Evolutionary conservation across 208 protist genomes (phyloP), one percentile per base, ranked within the genome.

Genomic region (Porcisia deanei): DNA sequence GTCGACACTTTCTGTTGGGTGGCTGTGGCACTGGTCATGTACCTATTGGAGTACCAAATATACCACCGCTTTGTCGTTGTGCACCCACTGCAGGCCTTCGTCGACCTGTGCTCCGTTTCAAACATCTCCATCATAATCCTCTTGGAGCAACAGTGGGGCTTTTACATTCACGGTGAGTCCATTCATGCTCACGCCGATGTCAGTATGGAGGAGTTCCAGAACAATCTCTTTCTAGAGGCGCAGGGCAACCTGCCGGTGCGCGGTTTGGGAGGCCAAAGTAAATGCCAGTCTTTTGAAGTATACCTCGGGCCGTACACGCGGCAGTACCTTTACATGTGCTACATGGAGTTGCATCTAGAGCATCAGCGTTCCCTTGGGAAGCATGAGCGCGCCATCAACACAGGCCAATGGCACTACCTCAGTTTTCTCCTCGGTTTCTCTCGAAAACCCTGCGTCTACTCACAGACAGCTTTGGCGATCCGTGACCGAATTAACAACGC

Each of bases 121-220:
- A 98, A 98, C 81, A 91, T 98, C 61, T 96, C 90, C 53, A 81
- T 98, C 63, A 87, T 98, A 65, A 86, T 97, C 45, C 74, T 97
- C 49, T 76, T 89, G 54, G 94, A 98, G 81, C 79, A 81, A 25
- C 80, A 92, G 73, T 96, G 83, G 71, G 94, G 94, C 3, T 98
- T 92, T 71, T 98, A 98, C 84, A 92, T 98, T 52, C 94, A 98
- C 75, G 95, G 94, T 57, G 89, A 97, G 74, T 96, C 91, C 47
- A 91, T 97, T 68, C 88, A 97, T 80, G 85, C 87, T 1, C 84
- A 95, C 83, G 85, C 93, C 3, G 95, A 98, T 75, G 88, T 95
- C 18, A 92, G 87, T 72, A 94, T 98, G 90, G 84, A 94, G 79
- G 91, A 97, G 77, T 97, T 96, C 65, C 93, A 97, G 75, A 79